These are phyloP conservation scores for Besnoitia besnoiti DNA, from an alignment of 169 alveolate species.

Conservation along the genomic window DNA sequence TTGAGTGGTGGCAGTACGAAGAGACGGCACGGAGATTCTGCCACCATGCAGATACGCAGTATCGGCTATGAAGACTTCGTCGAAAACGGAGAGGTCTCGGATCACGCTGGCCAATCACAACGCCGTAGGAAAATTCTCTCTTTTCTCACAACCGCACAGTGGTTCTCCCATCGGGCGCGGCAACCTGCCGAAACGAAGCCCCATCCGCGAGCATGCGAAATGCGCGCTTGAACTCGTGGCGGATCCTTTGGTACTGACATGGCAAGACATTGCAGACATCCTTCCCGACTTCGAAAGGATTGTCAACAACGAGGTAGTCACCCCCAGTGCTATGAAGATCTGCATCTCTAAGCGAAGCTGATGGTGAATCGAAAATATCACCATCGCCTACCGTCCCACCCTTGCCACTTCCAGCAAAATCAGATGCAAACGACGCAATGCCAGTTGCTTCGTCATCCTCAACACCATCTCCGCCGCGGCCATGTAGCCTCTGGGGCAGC, in stretches of 20 bases:
- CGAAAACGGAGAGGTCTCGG: too few species aligned
- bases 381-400: background rate
- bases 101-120: too few species aligned
- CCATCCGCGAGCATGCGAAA: constrained; percentile 55
- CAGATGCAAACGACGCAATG: background rate
- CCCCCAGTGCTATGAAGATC: background rate
- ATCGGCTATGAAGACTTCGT: too few species aligned
- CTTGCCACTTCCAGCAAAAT: background rate
- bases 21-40: too few species aligned
- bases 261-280: constrained; percentile 71
- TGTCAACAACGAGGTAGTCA: constrained; percentile 59
- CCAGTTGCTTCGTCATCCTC: background rate
- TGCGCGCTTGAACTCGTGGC: constrained; percentile 64
- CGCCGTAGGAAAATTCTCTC: too few species aligned
- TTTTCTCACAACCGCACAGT: background rate
- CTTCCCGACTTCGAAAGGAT: constrained; percentile 75
- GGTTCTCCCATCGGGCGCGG: constrained; percentile 21
- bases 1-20: too few species aligned
- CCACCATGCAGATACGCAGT: too few species aligned
- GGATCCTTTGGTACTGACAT: constrained; percentile 40
- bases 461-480: background rate
- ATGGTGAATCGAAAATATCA: background rate
- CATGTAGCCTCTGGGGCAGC: background rate
- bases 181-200: constrained; percentile 29
- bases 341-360: background rate